These are phyloP conservation scores for Vanilla planifolia DNA, from an alignment of 106 monocot genomes.

Conservation along the genomic window DNA sequence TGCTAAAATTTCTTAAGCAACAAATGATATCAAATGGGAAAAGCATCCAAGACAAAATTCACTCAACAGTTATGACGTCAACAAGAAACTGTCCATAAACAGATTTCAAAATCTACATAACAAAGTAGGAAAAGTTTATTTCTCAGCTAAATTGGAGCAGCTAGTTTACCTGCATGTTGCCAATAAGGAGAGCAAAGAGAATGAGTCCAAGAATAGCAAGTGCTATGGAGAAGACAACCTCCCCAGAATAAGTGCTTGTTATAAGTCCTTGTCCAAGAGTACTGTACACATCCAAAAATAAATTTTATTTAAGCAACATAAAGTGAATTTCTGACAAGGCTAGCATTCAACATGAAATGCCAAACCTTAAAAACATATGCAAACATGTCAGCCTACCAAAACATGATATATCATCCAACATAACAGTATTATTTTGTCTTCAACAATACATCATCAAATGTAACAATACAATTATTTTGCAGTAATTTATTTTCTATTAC, in stretches of 20 bases:
- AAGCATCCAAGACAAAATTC: not conserved
- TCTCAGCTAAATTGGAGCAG: not conserved
- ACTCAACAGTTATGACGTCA: not conserved
- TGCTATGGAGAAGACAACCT: slow-evolving; percentile 83
- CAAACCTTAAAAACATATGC: too few relatives aligned
- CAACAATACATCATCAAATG: too few relatives aligned
- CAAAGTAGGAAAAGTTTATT: not conserved
- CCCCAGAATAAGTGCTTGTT: slow-evolving; percentile 70
- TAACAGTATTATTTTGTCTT: too few relatives aligned
- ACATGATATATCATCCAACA: too few relatives aligned
- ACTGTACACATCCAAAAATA: slow-evolving; percentile 29
- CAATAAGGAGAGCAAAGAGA: slow-evolving; percentile 91
- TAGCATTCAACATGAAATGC: too few relatives aligned
- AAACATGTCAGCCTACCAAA: too few relatives aligned
- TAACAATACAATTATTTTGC: too few relatives aligned
- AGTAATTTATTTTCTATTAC: too few relatives aligned
- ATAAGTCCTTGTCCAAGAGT: slow-evolving; percentile 91
- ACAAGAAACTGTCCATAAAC: not conserved
- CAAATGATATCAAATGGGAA: not conserved
- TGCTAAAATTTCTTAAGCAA: not conserved
- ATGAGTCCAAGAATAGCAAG: slow-evolving; percentile 82
- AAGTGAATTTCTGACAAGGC: not conserved
- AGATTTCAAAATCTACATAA: not conserved
- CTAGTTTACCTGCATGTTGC: slow-evolving; percentile 83
- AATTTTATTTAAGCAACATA: slow-evolving; percentile 3